Base-by-base conservation (phyloP, 768 basidiomycete species). In the Favolaschia claudopus region DNA sequence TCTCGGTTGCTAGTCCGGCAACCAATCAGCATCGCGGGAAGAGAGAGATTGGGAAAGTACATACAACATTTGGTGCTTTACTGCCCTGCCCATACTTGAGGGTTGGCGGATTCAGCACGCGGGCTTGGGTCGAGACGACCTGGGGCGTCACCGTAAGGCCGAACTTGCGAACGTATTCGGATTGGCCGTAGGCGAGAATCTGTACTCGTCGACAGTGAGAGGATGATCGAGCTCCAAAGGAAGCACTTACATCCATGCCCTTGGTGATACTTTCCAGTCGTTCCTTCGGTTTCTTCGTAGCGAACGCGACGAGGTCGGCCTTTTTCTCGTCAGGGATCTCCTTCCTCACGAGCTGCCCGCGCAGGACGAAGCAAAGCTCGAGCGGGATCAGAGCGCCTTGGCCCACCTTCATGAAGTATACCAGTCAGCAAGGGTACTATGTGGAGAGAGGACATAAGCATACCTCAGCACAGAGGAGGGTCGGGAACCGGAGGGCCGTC, bases 321-420 rank as follows among this genome's bases (percentile, higher is more conserved):
- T 86, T 87, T 65, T 86, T 86, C 39, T 91, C 88, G 0, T 85
- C 76, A 0, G 90, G 89, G 0, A 93, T 76, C 45, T 89, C 86
- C 62, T 88, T 90, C 37, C 85, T 80, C 80, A 89, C 86, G 34
- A 91, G 83, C 64, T 93, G 91, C 0, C 90, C 91, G 0, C 78
- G 68, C 0, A 81, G 77, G 4, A 93, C 87, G 0, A 68, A 71
- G 66, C 91, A 92, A 2, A 85, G 70, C 63, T 93, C 91, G 0
- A 93, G 70, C 0, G 91, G 91, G 4, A 90, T 77, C 29, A 87
- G 66, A 0, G 91, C 90, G 1, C 83, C 84, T 24, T 75, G 70
- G 5, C 86, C 84, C 13, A 89, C 80, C 89, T 92, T 42, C 15
- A 28, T 20, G 8, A 25, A 32, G 9, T 29, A 42, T 39, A 22